These are phyloP conservation scores for Hymenoscyphus repandus DNA, from an alignment of 2,329 filamentous ascomycete genomes.

Conservation along the genomic window DNA sequence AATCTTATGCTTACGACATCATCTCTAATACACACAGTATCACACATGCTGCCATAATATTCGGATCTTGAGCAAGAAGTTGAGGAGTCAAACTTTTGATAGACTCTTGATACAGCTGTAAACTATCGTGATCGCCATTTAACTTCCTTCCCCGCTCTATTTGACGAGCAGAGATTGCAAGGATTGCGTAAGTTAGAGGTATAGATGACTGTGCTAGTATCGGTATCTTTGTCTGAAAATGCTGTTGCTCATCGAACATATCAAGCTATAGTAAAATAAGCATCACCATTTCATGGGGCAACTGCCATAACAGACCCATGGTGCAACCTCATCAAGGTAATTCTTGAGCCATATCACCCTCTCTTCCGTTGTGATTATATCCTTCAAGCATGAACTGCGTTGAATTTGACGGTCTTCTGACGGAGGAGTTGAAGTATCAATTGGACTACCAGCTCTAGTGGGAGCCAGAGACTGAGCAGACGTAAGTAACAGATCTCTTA, in stretches of 20 bases:
- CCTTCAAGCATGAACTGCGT: neutral
- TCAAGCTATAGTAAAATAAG: conserved; percentile 50
- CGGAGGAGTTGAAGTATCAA: conserved; percentile 1
- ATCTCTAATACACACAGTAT: conserved; percentile 44
- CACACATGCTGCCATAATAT: conserved; percentile 42
- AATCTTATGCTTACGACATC: conserved; percentile 32
- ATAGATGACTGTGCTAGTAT: conserved; percentile 42
- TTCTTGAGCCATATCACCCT: conserved; percentile 39
- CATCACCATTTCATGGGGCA: conserved; percentile 17
- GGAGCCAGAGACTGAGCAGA: conserved; percentile 29
- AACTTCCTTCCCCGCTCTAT: conserved; percentile 40
- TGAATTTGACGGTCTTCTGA: too few relatives aligned
- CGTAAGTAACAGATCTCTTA: conserved; percentile 38
- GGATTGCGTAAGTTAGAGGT: conserved; percentile 43
- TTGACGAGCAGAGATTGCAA: conserved; percentile 49
- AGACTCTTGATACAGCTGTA: conserved; percentile 48
- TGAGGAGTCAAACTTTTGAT: conserved; percentile 40
- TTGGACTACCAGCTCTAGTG: conserved; percentile 29
- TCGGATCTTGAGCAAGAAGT: conserved; percentile 39
- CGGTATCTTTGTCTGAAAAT: conserved; percentile 47
- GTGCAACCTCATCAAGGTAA: conserved; percentile 48
- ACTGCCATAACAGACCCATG: conserved; percentile 35
- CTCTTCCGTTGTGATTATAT: conserved; percentile 23
- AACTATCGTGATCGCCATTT: conserved; percentile 41
- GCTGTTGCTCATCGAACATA: conserved; percentile 48